Conservation (phyloP, 805 yeast genomes). For the Wickerhamomyces ciferrii region DNA sequence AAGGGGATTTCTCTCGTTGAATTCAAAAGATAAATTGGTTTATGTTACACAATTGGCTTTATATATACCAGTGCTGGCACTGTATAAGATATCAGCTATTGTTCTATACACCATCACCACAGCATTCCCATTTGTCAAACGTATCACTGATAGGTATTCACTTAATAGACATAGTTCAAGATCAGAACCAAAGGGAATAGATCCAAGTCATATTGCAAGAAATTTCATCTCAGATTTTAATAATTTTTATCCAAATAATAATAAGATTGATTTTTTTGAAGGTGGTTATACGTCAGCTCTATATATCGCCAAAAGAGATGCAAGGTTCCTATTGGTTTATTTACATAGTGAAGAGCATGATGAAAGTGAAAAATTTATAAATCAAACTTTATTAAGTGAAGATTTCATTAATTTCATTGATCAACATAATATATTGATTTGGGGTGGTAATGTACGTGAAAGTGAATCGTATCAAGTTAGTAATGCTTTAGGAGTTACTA, state of each 20-base stretch:
- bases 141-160: conserved; percentile 29
- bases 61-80: conserved; percentile 26
- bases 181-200: conserved; percentile 30
- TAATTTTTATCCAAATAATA: conserved; percentile 29
- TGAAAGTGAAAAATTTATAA: conserved; percentile 46
- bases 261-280: conserved; percentile 38
- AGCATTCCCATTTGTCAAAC: conserved; percentile 31
- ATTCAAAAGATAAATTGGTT: conserved; percentile 18
- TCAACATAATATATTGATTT: conserved; percentile 52
- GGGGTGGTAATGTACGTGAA: conserved; percentile 86
- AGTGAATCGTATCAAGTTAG: conserved; percentile 85
- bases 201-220: conserved; percentile 50
- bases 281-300: conserved; percentile 83
- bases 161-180: conserved; percentile 31
- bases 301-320: conserved; percentile 60
- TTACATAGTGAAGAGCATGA: conserved; percentile 72
- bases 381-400: conserved; percentile 47
- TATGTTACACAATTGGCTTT: conserved; percentile 24
- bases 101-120: conserved; percentile 22
- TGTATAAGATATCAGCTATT: conserved; percentile 23
- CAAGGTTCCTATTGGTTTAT: conserved; percentile 68
- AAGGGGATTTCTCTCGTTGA: conserved; percentile 13
- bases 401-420: conserved; percentile 41
- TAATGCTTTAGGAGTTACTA: conserved; percentile 62
- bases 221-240: conserved; percentile 48